A percentile compares a stretch with the other conserved stretches of the same genome.
These are phyloP conservation scores for Teunomyces kruisii DNA, from an alignment of 805 yeast species.

Conservation along the genomic window DNA sequence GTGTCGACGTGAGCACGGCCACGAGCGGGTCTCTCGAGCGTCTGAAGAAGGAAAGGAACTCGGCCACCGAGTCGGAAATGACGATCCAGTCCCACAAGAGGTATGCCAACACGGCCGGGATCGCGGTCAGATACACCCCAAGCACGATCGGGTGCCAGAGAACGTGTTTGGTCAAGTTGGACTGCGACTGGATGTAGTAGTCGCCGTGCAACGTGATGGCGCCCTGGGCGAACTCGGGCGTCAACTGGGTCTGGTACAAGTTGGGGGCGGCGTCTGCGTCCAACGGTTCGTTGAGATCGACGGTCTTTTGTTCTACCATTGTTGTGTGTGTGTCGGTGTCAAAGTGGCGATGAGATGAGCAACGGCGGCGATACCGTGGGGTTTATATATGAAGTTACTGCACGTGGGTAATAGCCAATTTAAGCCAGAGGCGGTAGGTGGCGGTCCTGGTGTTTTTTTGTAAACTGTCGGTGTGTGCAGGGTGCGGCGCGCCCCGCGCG, in stretches of 20 bases:
- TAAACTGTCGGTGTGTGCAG: background rate
- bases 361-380: background rate
- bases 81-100: conserved; percentile 29
- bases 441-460: too few relatives aligned
- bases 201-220: conserved; percentile 66
- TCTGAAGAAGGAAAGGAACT: conserved; percentile 24
- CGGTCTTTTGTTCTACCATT: conserved; percentile 50
- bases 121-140: conserved; percentile 8
- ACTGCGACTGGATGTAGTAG: conserved; percentile 48
- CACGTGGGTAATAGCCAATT: conserved; percentile 4
- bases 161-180: conserved; percentile 44
- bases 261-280: conserved; percentile 52
- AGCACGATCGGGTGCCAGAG: conserved; percentile 43
- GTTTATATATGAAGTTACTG: background rate
- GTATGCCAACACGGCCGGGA: conserved; percentile 20
- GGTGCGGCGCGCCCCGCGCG: background rate
- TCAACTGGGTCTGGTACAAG: conserved; percentile 47
- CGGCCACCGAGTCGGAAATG: conserved; percentile 28
- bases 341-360: background rate
- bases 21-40: conserved; percentile 18
- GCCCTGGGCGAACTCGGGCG: conserved; percentile 60
- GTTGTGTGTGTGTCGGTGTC: background rate
- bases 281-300: conserved; percentile 55
- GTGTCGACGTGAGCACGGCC: conserved; percentile 23
- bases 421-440: background rate